Base-by-base conservation (phyloP, 179 eudicot species). In the Silene noctiflora region DNA sequence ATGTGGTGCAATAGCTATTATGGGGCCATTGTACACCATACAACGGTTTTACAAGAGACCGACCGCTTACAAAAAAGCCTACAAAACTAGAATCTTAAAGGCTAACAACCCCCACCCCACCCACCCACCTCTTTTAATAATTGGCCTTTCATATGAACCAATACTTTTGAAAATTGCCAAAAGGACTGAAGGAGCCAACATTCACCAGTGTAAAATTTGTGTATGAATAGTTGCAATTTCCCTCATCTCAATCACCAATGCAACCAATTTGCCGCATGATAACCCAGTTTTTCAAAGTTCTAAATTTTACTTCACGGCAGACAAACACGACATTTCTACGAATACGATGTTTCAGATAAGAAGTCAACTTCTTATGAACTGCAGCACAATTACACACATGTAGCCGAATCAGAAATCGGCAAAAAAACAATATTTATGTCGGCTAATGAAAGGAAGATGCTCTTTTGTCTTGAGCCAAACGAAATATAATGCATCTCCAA, bases 41-140 rank as follows among this genome's bases (percentile, higher is more conserved):
- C 59, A 53, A 53, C n/a, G 59, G 59, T 53, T 53, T 53, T 53
- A 53, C 59, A 53, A 53, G 59, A 53, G 59, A 53, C 59, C 19
- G 3, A 53, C 17, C 2, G 59, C 16, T 53, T 53, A 16, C 59
- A 53, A 42, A 44, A 11, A 42, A 69, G 19, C 10, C 56, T 44
- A 16, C 44, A 33, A 17, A 5, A 21, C 59, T 11, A 69, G 53
- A 69, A 44, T 22, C 14, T 6, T 35, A n/a, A 35, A 67, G 71
- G 19, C 35, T 33, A 13, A 19, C n/a, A n/a, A n/a, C n/a, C n/a
- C n/a, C n/a, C n/a, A n/a, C n/a, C n/a, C n/a, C n/a, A n/a, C n/a
- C 29, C 29, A 1, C 29, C 29, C 29, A 27, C 29, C 29, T 27
- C 29, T 27, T 27, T 27, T 27, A 44, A 42, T 10, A 11, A 10